phyloP scores from a whole-genome alignment of 1,284 basidiomycete genomes.

The Malassezia furfur region DNA sequence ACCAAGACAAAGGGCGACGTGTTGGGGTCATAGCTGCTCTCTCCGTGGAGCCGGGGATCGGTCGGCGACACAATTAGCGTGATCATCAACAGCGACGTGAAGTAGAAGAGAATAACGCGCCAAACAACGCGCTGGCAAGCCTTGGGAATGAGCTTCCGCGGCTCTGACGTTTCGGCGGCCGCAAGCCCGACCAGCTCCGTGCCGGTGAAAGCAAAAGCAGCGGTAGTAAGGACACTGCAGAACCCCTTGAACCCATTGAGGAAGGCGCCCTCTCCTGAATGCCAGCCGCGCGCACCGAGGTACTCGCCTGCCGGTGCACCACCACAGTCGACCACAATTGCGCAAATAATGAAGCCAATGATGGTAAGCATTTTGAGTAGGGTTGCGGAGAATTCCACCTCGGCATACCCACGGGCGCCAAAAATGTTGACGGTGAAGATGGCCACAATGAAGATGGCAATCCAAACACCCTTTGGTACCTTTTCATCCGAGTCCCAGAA shows the following conservation, averaged over 20 bases:
- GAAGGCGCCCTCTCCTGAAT: constrained; percentile 45
- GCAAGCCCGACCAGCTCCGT: constrained; percentile 79
- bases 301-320: constrained; percentile 31
- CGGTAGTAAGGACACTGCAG: constrained; percentile 49
- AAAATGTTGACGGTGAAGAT: constrained; percentile 32
- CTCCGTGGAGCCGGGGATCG: constrained; percentile 19
- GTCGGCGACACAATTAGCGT: constrained; percentile 36
- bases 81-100: constrained; percentile 51
- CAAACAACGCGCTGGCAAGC: constrained; percentile 31
- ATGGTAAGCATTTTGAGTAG: constrained; percentile 56
- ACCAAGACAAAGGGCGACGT: constrained; percentile 54
- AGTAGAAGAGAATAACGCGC: constrained; percentile 50
- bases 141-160: constrained; percentile 41
- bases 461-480: constrained; percentile 32
- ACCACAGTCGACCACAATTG: constrained; percentile 50
- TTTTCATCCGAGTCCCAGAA: constrained; percentile 40
- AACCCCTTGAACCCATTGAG: constrained; percentile 49
- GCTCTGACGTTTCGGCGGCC: constrained; percentile 57
- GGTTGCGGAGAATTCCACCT: constrained; percentile 55
- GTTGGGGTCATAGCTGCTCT: constrained; percentile 41
- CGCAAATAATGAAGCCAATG: constrained; percentile 56
- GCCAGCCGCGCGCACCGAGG: constrained; percentile 37
- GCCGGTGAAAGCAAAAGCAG: constrained; percentile 70
- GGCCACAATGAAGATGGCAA: constrained; percentile 31
- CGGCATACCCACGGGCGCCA: constrained; percentile 49